phyloP scores from a whole-genome alignment of 805 yeast genomes.

The Metschnikowia borealis region DNA sequence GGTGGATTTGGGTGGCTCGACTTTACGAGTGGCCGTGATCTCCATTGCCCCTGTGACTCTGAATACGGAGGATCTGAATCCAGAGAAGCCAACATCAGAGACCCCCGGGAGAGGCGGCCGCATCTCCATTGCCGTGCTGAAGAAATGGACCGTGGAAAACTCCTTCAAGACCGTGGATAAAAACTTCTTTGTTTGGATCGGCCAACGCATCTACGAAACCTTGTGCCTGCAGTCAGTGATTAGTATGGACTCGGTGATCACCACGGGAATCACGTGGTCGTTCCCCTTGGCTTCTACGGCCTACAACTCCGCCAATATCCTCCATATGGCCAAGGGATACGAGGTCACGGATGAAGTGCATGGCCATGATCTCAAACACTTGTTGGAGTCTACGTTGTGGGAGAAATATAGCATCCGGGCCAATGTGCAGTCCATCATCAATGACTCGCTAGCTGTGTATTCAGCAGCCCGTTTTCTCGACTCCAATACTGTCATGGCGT shows the following conservation, averaged over 20 bases:
- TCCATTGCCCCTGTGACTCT: slow-evolving; percentile 22
- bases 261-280: slow-evolving; percentile 53
- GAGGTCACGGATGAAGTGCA: slow-evolving; percentile 39
- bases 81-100: too few species aligned
- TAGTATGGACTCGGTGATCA: slow-evolving; percentile 18
- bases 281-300: slow-evolving; percentile 46
- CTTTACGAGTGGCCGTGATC: slow-evolving; percentile 43
- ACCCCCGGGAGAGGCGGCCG: slow-evolving; percentile 12
- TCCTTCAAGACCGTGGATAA: slow-evolving; percentile 36
- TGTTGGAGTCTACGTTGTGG: slow-evolving; percentile 36
- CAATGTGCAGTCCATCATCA: slow-evolving; percentile 46
- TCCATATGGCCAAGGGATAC: slow-evolving; percentile 62
- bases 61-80: too few species aligned
- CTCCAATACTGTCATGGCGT: slow-evolving; percentile 40
- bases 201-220: slow-evolving; percentile 28
- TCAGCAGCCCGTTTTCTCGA: slow-evolving; percentile 47
- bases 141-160: slow-evolving; percentile 38
- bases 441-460: slow-evolving; percentile 65
- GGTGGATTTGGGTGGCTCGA: slow-evolving; percentile 58
- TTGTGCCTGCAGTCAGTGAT: slow-evolving; percentile 20
- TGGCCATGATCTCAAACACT: slow-evolving; percentile 36
- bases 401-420: slow-evolving; percentile 23
- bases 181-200: slow-evolving; percentile 43
- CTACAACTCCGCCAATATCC: slow-evolving; percentile 43
- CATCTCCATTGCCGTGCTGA: slow-evolving; percentile 25